phyloP scores from a whole-genome alignment of 495 filamentous ascomycete species.

The Pseudevernia furfuracea region DNA sequence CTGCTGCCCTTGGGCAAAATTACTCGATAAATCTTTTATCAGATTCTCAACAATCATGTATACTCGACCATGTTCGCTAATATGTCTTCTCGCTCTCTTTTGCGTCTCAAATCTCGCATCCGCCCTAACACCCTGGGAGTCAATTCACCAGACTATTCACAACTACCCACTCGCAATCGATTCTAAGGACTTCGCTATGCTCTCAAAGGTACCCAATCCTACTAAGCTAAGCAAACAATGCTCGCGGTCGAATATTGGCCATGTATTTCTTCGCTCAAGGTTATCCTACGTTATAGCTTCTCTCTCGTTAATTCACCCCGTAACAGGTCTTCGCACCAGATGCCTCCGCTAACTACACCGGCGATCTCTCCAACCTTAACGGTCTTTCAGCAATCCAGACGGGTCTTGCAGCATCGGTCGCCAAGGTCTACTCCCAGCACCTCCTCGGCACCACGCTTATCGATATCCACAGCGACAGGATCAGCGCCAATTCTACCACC shows the following conservation, averaged over 20 bases:
- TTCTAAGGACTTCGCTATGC: not conserved
- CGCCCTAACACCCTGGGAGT: not conserved
- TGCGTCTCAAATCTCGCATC: not conserved
- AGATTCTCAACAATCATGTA: not conserved
- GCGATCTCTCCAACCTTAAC: not conserved
- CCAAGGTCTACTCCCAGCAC: not conserved
- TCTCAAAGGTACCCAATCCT: not conserved
- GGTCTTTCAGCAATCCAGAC: not conserved
- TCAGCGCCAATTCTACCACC: not conserved
- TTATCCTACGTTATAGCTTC: not conserved
- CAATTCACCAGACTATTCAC: not conserved
- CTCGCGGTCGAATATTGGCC: not conserved
- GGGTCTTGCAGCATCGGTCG: not conserved
- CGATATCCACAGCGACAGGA: not conserved
- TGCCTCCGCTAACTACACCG: conserved; percentile 1
- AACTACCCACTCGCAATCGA: not conserved
- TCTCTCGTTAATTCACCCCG: not conserved
- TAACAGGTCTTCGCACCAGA: not conserved
- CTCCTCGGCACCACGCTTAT: conserved; percentile 1
- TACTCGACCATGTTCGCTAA: not conserved
- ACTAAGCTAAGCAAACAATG: not conserved
- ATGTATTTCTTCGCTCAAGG: not conserved
- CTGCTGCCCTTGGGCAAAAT: too few relatives aligned
- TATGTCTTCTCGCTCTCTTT: not conserved
- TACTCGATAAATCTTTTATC: too few relatives aligned